phyloP scores from a whole-genome alignment of 2,329 filamentous ascomycete genomes.

The Allantophomopsis lycopodina region DNA sequence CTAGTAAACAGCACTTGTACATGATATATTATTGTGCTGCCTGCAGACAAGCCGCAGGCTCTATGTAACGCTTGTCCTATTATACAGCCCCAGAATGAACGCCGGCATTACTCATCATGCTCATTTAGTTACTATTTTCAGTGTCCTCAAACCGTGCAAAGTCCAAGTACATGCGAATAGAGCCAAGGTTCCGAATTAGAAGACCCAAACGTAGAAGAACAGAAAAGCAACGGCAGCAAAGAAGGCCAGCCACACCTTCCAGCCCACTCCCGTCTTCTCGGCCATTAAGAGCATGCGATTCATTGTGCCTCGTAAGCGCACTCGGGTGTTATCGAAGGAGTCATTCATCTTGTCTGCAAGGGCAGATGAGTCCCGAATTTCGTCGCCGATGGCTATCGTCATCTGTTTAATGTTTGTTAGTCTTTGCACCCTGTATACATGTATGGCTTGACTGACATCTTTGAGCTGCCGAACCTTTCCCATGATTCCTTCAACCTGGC shows the following conservation, averaged over 20 bases:
- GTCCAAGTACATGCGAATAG: conserved; percentile 1
- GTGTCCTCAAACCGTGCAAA: not conserved
- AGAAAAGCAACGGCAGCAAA: conserved; percentile 70
- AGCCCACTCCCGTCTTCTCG: conserved; percentile 82
- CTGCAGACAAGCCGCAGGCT: no score
- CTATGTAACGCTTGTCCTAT: no score
- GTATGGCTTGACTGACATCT: conserved; percentile 44
- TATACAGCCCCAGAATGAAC: no score
- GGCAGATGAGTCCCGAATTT: conserved; percentile 81
- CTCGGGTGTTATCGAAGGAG: conserved; percentile 72
- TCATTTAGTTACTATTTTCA: no score
- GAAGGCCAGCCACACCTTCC: conserved; percentile 87
- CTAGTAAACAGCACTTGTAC: no score
- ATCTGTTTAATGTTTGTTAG: conserved; percentile 37
- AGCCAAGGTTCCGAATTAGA: conserved; percentile 28
- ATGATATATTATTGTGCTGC: no score
- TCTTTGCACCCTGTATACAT: no score
- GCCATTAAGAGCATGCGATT: conserved; percentile 96
- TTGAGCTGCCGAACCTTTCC: conserved; percentile 85
- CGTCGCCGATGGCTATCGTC: conserved; percentile 84
- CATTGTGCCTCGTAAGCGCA: conserved; percentile 83
- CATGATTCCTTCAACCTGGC: conserved; percentile 77
- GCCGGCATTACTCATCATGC: no score
- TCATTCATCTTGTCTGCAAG: conserved; percentile 95
- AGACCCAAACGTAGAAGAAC: conserved; percentile 90